phyloP scores from a whole-genome alignment of 441 rosid genomes.

The Metrosideros polymorpha region DNA sequence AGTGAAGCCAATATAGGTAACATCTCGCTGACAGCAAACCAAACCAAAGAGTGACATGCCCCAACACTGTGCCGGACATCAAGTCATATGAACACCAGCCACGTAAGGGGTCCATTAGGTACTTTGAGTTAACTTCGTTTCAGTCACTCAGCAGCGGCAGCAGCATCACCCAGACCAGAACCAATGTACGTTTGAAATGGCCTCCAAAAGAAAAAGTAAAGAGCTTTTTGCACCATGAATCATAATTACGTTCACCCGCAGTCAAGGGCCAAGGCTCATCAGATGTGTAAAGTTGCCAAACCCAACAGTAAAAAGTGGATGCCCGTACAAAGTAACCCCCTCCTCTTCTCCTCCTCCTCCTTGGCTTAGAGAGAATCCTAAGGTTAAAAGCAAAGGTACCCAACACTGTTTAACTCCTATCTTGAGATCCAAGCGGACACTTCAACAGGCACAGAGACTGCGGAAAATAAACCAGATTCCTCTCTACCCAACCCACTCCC shows the following conservation, averaged over 20 bases:
- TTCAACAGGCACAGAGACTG: neutral
- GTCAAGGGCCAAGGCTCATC: neutral
- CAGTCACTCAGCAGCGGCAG: neutral
- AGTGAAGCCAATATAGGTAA: neutral
- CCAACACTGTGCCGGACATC: neutral
- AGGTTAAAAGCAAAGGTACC: neutral
- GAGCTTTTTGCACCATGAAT: neutral
- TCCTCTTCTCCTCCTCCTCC: too few species aligned
- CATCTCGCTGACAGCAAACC: neutral
- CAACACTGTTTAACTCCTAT: neutral
- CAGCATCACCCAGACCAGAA: neutral
- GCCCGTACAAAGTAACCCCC: neutral
- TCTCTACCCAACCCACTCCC: neutral
- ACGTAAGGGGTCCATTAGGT: neutral
- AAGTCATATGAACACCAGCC: neutral
- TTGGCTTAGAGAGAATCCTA: neutral
- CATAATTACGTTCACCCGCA: neutral
- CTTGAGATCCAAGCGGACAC: neutral
- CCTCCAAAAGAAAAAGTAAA: neutral
- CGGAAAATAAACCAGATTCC: neutral
- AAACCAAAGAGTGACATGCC: neutral
- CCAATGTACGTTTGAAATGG: neutral
- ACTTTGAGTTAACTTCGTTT: neutral
- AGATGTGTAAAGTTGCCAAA: neutral
- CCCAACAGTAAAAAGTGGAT: neutral